phyloP scores from a whole-genome alignment of 768 basidiomycete genomes.

The Boletellus sp. region DNA sequence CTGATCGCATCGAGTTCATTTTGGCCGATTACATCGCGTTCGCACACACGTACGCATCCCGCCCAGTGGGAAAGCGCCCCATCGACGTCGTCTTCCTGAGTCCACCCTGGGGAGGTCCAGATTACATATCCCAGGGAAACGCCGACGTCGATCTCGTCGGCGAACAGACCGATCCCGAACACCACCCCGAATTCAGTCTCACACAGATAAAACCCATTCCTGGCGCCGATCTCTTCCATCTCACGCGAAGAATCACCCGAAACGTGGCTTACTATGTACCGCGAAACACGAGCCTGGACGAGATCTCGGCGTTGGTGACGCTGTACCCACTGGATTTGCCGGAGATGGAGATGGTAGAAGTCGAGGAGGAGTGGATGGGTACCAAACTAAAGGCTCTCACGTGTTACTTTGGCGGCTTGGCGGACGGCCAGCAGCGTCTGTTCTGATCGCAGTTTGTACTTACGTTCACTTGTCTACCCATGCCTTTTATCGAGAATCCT shows the following conservation, averaged over 20 bases:
- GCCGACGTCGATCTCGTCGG: background rate
- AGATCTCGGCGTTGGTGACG: constrained; percentile 56
- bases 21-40: constrained; percentile 83
- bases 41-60: constrained; percentile 49
- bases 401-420: constrained; percentile 90
- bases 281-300: constrained; percentile 69
- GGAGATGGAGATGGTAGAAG: constrained; percentile 74
- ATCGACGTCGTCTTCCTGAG: constrained; percentile 92
- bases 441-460: constrained; percentile 34
- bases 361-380: constrained; percentile 98
- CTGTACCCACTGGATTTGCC: constrained; percentile 7
- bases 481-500: no score
- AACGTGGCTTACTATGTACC: constrained; percentile 92
- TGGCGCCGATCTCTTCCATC: constrained; percentile 75
- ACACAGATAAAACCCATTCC: constrained; percentile 73
- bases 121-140: constrained; percentile 44
- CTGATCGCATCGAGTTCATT: constrained; percentile 92
- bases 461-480: no score
- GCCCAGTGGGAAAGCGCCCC: constrained; percentile 36
- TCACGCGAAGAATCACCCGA: constrained; percentile 66
- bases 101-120: constrained; percentile 93
- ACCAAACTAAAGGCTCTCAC: constrained; percentile 90
- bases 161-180: constrained; percentile 9
- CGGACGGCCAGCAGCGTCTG: constrained; percentile 57
- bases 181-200: constrained; percentile 62